These are phyloP conservation scores for Ambrosia trifida DNA, from an alignment of 129 eudicot species.

Conservation along the genomic window DNA sequence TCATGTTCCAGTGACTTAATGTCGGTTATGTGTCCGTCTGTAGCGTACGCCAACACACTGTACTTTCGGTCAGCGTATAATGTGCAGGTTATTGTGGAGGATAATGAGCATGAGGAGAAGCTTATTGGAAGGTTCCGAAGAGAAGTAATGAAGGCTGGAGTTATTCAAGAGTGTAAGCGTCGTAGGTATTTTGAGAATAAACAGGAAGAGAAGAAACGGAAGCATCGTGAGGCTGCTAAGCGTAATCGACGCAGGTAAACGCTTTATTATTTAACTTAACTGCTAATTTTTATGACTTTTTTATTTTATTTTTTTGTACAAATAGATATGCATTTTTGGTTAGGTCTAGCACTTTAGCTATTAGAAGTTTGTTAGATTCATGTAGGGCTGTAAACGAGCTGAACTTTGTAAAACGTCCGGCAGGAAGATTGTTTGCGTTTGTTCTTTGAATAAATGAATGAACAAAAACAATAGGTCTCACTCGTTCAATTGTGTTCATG, in stretches of 20 bases:
- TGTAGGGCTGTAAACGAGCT: no score
- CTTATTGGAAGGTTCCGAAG: slow-evolving; percentile 68
- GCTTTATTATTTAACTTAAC: no score
- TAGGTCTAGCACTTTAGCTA: no score
- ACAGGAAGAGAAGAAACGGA: slow-evolving; percentile 80
- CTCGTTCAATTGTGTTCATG: no score
- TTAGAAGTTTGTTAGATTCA: no score
- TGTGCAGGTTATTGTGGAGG: slow-evolving; percentile 78
- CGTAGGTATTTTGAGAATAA: slow-evolving; percentile 67
- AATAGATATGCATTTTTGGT: no score
- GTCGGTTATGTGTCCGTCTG: slow-evolving; percentile 81
- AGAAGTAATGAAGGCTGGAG: slow-evolving; percentile 86
- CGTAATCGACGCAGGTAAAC: slow-evolving; percentile 80
- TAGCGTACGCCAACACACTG: slow-evolving; percentile 69
- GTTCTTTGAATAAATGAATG: no score
- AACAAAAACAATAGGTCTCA: no score
- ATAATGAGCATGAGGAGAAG: slow-evolving; percentile 77
- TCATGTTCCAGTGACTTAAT: slow-evolving; percentile 45
- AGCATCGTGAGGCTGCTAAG: slow-evolving; percentile 81
- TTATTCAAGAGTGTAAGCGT: slow-evolving; percentile 76
- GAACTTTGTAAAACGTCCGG: no score
- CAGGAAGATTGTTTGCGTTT: no score
- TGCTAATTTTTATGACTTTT: no score
- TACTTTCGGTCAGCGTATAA: slow-evolving; percentile 67
- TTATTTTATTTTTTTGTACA: no score